Conservation (phyloP, 805 yeast species). For the Cyberlindnera maritima region DNA sequence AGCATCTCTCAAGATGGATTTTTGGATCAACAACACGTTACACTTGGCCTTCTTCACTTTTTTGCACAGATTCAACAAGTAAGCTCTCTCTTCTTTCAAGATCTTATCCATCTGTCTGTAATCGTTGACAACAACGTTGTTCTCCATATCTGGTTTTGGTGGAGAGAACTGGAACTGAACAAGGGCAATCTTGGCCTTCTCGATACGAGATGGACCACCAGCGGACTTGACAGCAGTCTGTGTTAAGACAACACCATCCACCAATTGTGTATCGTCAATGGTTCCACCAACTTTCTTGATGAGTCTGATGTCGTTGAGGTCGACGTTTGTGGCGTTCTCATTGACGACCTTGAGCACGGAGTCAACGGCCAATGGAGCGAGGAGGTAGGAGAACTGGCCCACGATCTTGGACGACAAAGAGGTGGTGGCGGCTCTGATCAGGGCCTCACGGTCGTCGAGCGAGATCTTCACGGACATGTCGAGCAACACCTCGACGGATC, state of each 20-base stretch:
- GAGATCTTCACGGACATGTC: slow-evolving; percentile 84
- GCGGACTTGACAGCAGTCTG: slow-evolving; percentile 87
- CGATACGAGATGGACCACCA: slow-evolving; percentile 93
- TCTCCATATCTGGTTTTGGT: slow-evolving; percentile 94
- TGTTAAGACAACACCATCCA: slow-evolving; percentile 90
- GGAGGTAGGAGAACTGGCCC: slow-evolving; percentile 79
- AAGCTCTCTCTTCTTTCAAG: slow-evolving; percentile 95
- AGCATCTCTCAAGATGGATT: slow-evolving; percentile 86
- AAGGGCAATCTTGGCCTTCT: slow-evolving; percentile 90
- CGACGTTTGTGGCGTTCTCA: slow-evolving; percentile 65
- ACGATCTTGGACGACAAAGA: slow-evolving; percentile 94
- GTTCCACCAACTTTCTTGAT: slow-evolving; percentile 97
- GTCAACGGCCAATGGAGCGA: slow-evolving; percentile 94
- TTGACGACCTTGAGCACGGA: slow-evolving; percentile 79
- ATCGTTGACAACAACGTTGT: slow-evolving; percentile 94
- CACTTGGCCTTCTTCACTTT: slow-evolving; percentile 96
- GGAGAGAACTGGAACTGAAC: slow-evolving; percentile 87
- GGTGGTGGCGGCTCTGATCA: slow-evolving; percentile 90
- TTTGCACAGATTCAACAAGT: slow-evolving; percentile 89
- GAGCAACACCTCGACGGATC: slow-evolving; percentile 73
- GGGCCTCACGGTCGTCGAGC: slow-evolving; percentile 76
- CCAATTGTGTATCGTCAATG: slow-evolving; percentile 90
- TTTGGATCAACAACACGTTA: slow-evolving; percentile 84
- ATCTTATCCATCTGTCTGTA: slow-evolving; percentile 99
- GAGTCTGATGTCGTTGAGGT: slow-evolving; percentile 81